Evolutionary conservation across 352 stramenopile genomes (phyloP).

Genomic region (Phytophthora ramorum): DNA sequence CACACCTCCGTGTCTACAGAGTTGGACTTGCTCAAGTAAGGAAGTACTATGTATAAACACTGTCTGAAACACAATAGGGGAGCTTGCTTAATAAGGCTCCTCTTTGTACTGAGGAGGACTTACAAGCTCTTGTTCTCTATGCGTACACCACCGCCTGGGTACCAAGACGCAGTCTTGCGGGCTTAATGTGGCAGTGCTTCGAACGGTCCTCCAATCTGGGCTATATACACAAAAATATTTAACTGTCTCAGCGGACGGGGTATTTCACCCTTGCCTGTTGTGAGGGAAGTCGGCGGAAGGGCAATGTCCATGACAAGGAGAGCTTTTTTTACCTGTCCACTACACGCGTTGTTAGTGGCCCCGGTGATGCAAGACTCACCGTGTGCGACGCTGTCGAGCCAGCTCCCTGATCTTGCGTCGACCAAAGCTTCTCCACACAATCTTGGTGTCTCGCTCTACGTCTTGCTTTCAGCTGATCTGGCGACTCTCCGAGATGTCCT

Average conservation of each 20-base stretch:
- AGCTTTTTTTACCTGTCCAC: slow-evolving; percentile 21
- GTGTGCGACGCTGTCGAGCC: slow-evolving; percentile 5
- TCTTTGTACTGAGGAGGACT: slow-evolving; percentile 39
- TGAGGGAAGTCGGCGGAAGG: slow-evolving; percentile 36
- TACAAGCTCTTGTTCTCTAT: slow-evolving; percentile 18
- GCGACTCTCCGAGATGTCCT: no score
- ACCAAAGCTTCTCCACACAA: background rate
- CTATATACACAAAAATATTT: slow-evolving; percentile 31
- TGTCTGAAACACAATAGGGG: slow-evolving; percentile 23
- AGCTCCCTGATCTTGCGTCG: slow-evolving; percentile 13
- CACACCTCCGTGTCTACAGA: slow-evolving; percentile 6
- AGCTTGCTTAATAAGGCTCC: slow-evolving; percentile 41
- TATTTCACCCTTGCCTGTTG: slow-evolving; percentile 36
- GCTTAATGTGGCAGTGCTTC: slow-evolving; percentile 46
- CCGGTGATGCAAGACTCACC: slow-evolving; percentile 25
- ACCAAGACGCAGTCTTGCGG: slow-evolving; percentile 41
- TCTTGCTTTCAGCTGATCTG: background rate
- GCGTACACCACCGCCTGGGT: slow-evolving; percentile 11
- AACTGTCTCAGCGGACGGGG: slow-evolving; percentile 13
- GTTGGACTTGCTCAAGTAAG: slow-evolving; percentile 19
- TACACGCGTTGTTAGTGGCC: slow-evolving; percentile 18
- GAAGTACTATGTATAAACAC: slow-evolving; percentile 18
- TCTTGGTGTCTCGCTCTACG: background rate
- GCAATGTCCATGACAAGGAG: slow-evolving; percentile 31
- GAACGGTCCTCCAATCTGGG: slow-evolving; percentile 33